Conservation (phyloP, 2,329 filamentous ascomycete genomes). For the Fusarium nygamai region DNA sequence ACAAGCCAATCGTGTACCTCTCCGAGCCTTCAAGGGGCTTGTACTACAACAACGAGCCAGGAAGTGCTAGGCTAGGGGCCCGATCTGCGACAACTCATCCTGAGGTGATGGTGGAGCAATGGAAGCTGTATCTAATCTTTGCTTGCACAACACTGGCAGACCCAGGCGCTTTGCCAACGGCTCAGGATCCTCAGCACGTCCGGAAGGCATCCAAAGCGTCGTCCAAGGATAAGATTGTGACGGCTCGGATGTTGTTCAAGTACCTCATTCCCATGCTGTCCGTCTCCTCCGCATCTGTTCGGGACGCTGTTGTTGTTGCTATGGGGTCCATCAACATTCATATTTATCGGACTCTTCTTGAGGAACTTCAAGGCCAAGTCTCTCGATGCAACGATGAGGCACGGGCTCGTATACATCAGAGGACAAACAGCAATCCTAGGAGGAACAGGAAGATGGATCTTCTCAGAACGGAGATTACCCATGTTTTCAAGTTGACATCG, state of each 20-base stretch:
- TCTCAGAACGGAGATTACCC: slow-evolving; percentile 91
- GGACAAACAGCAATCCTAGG: slow-evolving; percentile 83
- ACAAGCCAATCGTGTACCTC: slow-evolving; percentile 80
- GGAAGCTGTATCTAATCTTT: slow-evolving; percentile 97
- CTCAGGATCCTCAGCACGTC: slow-evolving; percentile 75
- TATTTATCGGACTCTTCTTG: slow-evolving; percentile 88
- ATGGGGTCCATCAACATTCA: slow-evolving; percentile 96
- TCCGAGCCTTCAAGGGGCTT: slow-evolving; percentile 77
- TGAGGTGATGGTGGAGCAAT: slow-evolving; percentile 92
- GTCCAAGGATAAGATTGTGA: slow-evolving; percentile 80
- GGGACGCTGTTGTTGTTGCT: slow-evolving; percentile 89
- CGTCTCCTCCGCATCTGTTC: slow-evolving; percentile 80
- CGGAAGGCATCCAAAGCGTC: slow-evolving; percentile 81
- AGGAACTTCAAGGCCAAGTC: slow-evolving; percentile 89
- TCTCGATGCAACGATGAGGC: slow-evolving; percentile 89
- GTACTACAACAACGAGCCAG: slow-evolving; percentile 69
- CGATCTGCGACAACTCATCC: slow-evolving; percentile 77
- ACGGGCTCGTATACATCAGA: slow-evolving; percentile 84
- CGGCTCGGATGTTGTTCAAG: slow-evolving; percentile 88
- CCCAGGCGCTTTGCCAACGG: slow-evolving; percentile 66
- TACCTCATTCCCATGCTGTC: slow-evolving; percentile 89
- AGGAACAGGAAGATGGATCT: slow-evolving; percentile 86
- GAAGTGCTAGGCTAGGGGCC: slow-evolving; percentile 60
- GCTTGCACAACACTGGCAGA: slow-evolving; percentile 95
- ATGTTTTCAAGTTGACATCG: slow-evolving; percentile 94